Conservation (phyloP, 2,329 filamentous ascomycete genomes). For the Nemania abortiva region DNA sequence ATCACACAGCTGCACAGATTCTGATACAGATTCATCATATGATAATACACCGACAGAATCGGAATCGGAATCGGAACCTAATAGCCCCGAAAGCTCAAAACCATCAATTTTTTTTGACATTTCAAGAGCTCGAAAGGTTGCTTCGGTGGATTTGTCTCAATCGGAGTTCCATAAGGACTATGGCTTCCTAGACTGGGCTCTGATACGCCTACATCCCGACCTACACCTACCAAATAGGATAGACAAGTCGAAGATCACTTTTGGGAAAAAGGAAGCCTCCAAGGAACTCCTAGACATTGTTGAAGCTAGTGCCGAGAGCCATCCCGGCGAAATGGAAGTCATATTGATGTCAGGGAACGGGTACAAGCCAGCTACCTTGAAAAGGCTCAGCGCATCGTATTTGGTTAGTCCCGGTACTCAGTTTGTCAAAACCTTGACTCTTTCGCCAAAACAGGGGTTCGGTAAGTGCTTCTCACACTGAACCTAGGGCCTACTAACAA, state of each 20-base stretch:
- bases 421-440: constrained; percentile 5
- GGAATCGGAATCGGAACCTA: constrained; percentile 1
- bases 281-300: not conserved
- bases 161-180: not conserved
- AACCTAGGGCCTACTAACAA: not conserved
- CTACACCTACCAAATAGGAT: constrained; percentile 4
- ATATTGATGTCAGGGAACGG: constrained; percentile 8
- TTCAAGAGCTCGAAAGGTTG: not conserved
- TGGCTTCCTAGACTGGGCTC: constrained; percentile 2
- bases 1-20: not conserved
- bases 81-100: not conserved
- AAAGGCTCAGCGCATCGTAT: not conserved
- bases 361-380: constrained; percentile 3
- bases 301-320: not conserved
- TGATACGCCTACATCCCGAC: not conserved
- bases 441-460: not conserved
- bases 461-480: not conserved
- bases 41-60: constrained; percentile 1
- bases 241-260: constrained; percentile 10
- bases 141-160: not conserved
- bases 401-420: constrained; percentile 1
- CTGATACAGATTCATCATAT: not conserved
- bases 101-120: not conserved
- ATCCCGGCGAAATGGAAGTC: not conserved
- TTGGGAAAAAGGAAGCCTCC: constrained; percentile 2